Conservation (phyloP, 2,329 filamentous ascomycete genomes). For the Blumeria graminis region DNA sequence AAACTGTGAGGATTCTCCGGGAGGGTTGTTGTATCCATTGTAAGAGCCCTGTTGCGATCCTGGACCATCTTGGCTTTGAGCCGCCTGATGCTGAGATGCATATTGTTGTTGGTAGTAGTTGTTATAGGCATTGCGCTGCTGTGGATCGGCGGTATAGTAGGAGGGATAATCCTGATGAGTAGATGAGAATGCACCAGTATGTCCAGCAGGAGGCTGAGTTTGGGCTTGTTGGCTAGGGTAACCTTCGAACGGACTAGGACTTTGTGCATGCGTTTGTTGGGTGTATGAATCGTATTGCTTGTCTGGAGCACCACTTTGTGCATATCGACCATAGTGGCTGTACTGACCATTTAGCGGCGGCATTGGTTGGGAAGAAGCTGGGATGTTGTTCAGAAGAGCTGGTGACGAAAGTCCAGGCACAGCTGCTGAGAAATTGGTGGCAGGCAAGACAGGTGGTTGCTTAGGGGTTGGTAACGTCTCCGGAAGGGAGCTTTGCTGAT, state of each 20-base stretch:
- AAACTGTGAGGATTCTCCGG: slow-evolving; percentile 38
- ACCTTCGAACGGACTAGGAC: slow-evolving; percentile 36
- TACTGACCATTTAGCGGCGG: slow-evolving; percentile 17
- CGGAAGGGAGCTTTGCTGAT: slow-evolving; percentile 26
- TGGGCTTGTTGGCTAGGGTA: slow-evolving; percentile 33
- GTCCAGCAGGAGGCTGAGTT: slow-evolving; percentile 29
- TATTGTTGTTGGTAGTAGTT: slow-evolving; percentile 46
- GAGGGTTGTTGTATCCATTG: slow-evolving; percentile 46
- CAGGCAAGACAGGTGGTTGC: slow-evolving; percentile 23
- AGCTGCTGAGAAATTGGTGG: slow-evolving; percentile 21
- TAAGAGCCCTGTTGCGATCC: slow-evolving; percentile 54
- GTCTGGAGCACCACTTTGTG: slow-evolving; percentile 34
- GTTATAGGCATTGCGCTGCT: slow-evolving; percentile 48
- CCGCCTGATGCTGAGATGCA: slow-evolving; percentile 15
- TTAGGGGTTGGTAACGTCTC: slow-evolving; percentile 27
- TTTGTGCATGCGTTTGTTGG: slow-evolving; percentile 36
- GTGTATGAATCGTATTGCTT: slow-evolving; percentile 77
- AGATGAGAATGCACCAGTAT: slow-evolving; percentile 42
- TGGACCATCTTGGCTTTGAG: slow-evolving; percentile 26
- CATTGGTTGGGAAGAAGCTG: slow-evolving; percentile 15
- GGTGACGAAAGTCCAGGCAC: slow-evolving; percentile 15
- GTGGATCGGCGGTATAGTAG: slow-evolving; percentile 60
- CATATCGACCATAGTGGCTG: slow-evolving; percentile 48
- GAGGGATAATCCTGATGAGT: slow-evolving; percentile 59
- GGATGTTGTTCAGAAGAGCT: slow-evolving; percentile 17